Evolutionary conservation across 2,329 filamentous ascomycete genomes (phyloP).

Genomic region (Pseudogymnoascus sp.): DNA sequence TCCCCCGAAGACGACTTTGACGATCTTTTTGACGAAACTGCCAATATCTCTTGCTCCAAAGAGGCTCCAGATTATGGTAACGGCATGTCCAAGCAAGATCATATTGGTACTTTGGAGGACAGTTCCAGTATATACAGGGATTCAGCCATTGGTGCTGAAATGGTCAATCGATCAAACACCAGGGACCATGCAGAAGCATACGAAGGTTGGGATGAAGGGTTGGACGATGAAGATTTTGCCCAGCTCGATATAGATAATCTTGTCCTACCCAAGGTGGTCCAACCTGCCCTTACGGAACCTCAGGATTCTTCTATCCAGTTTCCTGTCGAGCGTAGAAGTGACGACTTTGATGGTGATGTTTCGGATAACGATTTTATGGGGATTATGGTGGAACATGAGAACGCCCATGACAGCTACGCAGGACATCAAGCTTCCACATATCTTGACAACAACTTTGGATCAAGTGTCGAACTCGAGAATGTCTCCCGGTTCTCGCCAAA

Average conservation of each 20-base stretch:
- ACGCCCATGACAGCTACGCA: background rate
- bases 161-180: background rate
- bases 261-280: background rate
- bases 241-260: background rate
- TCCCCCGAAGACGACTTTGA: background rate
- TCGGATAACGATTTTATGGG: slow-evolving; percentile 14
- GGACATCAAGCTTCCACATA: background rate
- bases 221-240: background rate
- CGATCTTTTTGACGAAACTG: background rate
- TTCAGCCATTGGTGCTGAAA: background rate
- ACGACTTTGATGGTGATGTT: slow-evolving; percentile 1
- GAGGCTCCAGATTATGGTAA: background rate
- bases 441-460: background rate
- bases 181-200: background rate
- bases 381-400: slow-evolving; percentile 11
- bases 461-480: background rate
- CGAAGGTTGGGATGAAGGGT: background rate
- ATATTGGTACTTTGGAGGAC: background rate
- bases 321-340: background rate
- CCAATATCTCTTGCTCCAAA: background rate
- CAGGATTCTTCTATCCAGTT: background rate
- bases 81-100: background rate
- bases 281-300: background rate
- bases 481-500: background rate
- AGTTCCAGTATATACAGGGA: background rate